Conservation (phyloP, 768 basidiomycete species). For the Trametes elegans region DNA sequence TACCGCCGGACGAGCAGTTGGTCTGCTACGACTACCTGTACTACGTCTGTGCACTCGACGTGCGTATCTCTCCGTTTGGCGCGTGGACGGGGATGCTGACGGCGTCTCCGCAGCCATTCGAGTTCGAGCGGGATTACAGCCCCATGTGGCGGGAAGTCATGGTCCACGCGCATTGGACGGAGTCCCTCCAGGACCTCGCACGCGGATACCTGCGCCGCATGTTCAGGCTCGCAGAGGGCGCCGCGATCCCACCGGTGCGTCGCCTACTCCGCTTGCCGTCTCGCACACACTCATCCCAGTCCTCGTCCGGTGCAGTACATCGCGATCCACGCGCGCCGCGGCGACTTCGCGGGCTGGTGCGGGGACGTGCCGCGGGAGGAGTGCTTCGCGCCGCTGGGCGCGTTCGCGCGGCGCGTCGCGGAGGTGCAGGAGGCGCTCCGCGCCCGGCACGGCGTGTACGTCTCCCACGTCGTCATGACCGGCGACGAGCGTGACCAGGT, state of each 20-base stretch:
- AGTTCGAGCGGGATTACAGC: conserved; percentile 29
- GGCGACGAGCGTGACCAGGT: conserved; percentile 37
- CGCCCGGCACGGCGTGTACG: conserved; percentile 23
- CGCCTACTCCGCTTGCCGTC: neutral
- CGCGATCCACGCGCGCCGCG: conserved; percentile 31
- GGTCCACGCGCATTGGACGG: conserved; percentile 32
- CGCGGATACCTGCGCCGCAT: conserved; percentile 28
- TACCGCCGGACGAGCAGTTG: conserved; percentile 35
- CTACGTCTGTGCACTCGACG: conserved; percentile 30
- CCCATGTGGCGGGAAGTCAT: conserved; percentile 36
- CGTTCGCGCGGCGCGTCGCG: conserved; percentile 28
- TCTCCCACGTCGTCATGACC: conserved; percentile 36
- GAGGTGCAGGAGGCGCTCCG: conserved; percentile 36
- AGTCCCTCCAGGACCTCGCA: conserved; percentile 26
- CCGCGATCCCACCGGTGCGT: conserved; percentile 32
- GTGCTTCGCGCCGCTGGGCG: conserved; percentile 37
- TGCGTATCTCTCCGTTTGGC: conserved; percentile 8
- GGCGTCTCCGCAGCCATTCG: conserved; percentile 23
- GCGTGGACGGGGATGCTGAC: neutral
- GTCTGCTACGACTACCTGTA: conserved; percentile 38
- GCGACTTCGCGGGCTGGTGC: conserved; percentile 35
- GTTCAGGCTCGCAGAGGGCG: conserved; percentile 21
- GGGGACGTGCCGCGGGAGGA: conserved; percentile 25
- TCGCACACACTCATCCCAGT: neutral
- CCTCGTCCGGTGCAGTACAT: conserved; percentile 25